Evolutionary conservation across 2,329 filamentous ascomycete genomes (phyloP), one percentile per base, ranked within the genome.

Genomic region (Aspergillus sp.): DNA sequence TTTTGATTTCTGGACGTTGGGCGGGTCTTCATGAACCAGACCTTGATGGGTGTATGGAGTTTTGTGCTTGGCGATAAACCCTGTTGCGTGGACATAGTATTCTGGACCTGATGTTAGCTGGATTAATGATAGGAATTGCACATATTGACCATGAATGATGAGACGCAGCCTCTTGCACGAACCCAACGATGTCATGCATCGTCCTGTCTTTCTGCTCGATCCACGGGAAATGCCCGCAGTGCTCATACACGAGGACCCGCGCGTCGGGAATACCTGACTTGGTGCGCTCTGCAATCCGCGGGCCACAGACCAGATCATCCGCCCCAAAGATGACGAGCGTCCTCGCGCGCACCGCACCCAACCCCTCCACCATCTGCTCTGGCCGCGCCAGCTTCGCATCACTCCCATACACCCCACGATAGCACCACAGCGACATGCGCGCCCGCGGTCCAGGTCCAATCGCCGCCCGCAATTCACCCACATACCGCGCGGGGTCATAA

Each of bases 181-280:
- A 59, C 23, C 21, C 49, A 25, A 41, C 47, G 20, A 56, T 57
- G 53, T 58, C 55, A 34, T 40, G 49, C 29, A 65, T 44, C 1
- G 55, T 60, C 34, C 51, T 38, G 7, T 47, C 49, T 34, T 50
- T 58, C 46, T 57, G 54, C 56, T 65, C 64, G 31, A 65, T 59
- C 64, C 64, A 66, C 14, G 64, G 60, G 34, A 66, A 64, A 56
- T 67, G 64, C 2, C 65, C 66, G 49, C 63, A 68, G 2, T 54
- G 41, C 31, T 61, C 54, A 31, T 59, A 56, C 16, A 59, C 38
- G 7, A 57, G 44, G 40, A 60, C 32, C 20, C 50, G 38, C 3
- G 56, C 52, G 21, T 47, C 47, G 17, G 32, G 10, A 32, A 66
- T 55, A 9, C 56, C 59, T 7, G 50, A n/a, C 34, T 40, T 55